Base-by-base conservation (phyloP, 768 basidiomycete genomes). In the Leccinum imitatum region DNA sequence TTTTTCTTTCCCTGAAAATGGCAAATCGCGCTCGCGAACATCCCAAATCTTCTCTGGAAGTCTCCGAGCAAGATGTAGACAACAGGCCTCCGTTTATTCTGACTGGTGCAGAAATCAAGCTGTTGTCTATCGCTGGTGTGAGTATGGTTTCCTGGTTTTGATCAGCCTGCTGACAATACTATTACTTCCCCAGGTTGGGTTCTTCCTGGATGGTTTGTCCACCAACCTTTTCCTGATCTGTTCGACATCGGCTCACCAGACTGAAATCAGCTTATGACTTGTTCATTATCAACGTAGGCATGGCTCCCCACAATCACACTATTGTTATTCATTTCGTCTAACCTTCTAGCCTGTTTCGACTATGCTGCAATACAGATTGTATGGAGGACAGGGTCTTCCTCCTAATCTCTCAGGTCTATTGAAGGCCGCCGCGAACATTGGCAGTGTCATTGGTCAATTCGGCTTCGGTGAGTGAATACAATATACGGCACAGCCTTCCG, bases 391-490 rank as follows among this genome's bases (percentile, higher is more conserved):
- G 0, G 63, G 70, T 25, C 80, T 88, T 14, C 87, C 87, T 0
- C 58, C 77, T 0, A 79, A 81, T 57, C 77, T 86, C 6, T 76
- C 86, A 69, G 87, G 87, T 19, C 78, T 88, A 56, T 61, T 89
- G 66, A 87, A 89, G 66, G 87, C 87, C 3, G 73, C 79, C 4
- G 87, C 88, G 3, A 89, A 89, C 71, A 89, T 90, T 46, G 87
- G 87, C 1, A 84, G 83, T 61, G 87, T 90, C 62, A 82, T 89
- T 56, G 87, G 85, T 46, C 87, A 88, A 73, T 84, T 88, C 63
- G 66, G 66, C 2, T 88, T 87, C 58, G 87, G 86, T 83, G 66
- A 33, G 63, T 31, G n/a, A 23, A 15, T 4, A 39, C 9, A 7
- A 9, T 4, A 14, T 4, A 56, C 23, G n/a, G 9, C 23, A 3